Conservation (phyloP, 495 filamentous ascomycete species). For the Xylaria venustula region DNA sequence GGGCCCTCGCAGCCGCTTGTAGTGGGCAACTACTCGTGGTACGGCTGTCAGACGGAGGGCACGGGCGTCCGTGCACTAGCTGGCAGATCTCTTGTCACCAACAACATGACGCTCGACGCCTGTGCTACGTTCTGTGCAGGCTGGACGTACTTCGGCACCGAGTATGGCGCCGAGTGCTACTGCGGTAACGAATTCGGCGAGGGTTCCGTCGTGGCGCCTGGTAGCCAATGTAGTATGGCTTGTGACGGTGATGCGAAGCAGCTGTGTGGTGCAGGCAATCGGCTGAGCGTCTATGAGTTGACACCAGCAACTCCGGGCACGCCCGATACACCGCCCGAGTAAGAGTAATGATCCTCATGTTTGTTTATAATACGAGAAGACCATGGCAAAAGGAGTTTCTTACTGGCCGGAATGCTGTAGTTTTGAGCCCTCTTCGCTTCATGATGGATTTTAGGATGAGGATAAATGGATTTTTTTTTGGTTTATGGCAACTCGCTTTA, state of each 20-base stretch:
- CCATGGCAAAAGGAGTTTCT: background rate
- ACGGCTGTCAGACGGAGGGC: conserved; percentile 29
- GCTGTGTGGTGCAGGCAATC: conserved; percentile 44
- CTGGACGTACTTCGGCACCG: conserved; percentile 33
- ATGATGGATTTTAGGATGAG: background rate
- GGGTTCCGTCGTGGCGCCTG: conserved; percentile 26
- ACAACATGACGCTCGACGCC: conserved; percentile 31
- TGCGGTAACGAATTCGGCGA: conserved; percentile 37
- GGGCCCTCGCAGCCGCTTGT: conserved; percentile 27
- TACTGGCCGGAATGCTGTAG: background rate
- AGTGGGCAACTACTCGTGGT: conserved; percentile 25
- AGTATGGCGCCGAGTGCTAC: conserved; percentile 43
- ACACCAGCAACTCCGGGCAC: background rate
- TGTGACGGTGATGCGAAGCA: conserved; percentile 40
- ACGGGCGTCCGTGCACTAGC: conserved; percentile 25
- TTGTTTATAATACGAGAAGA: background rate
- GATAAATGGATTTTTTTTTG: background rate
- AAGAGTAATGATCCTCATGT: conserved; percentile 8
- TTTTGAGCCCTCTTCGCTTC: background rate
- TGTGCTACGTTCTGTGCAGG: conserved; percentile 32
- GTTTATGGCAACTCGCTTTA: background rate
- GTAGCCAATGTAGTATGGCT: conserved; percentile 39
- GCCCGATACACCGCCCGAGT: background rate
- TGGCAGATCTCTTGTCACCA: conserved; percentile 12
- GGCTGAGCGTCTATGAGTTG: conserved; percentile 38